These are phyloP conservation scores for Flaveria robusta DNA, from an alignment of 129 eudicot species.

Conservation along the genomic window DNA sequence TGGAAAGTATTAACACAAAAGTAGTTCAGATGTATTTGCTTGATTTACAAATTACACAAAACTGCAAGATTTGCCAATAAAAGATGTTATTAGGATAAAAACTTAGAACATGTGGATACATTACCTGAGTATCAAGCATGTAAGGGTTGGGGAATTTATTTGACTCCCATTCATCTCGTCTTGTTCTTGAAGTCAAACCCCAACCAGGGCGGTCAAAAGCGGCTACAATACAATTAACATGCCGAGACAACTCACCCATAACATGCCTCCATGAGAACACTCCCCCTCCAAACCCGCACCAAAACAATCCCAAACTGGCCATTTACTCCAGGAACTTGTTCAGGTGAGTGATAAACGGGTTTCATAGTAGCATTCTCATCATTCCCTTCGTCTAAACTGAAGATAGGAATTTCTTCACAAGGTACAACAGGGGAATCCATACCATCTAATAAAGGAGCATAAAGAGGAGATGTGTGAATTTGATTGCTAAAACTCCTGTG, in stretches of 20 bases:
- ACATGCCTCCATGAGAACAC: conserved; percentile 98
- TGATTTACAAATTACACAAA: neutral
- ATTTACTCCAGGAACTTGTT: conserved; percentile 49
- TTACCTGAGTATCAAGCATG: conserved; percentile 92
- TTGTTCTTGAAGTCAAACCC: conserved; percentile 93
- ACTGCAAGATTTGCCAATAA: neutral
- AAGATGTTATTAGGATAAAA: neutral
- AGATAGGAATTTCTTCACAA: conserved; percentile 70
- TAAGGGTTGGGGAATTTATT: conserved; percentile 83
- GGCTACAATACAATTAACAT: conserved; percentile 72
- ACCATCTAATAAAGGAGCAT: conserved; percentile 68
- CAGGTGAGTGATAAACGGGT: conserved; percentile 40
- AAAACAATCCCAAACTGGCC: conserved; percentile 72
- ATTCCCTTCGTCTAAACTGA: conserved; percentile 56
- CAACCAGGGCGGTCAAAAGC: conserved; percentile 99
- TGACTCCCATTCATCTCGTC: conserved; percentile 77
- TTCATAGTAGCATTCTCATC: conserved; percentile 43
- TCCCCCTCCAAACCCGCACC: conserved; percentile 99
- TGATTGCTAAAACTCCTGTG: conserved; percentile 81
- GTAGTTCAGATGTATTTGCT: conserved; percentile 6
- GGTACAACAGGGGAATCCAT: conserved; percentile 40
- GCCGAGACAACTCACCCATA: conserved; percentile 67
- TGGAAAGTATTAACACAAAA: conserved; percentile 32
- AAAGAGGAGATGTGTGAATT: conserved; percentile 58
- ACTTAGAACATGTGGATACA: neutral